phyloP scores from a whole-genome alignment of 2,329 filamentous ascomycete species.

The Lecanoromycetidae sp. region DNA sequence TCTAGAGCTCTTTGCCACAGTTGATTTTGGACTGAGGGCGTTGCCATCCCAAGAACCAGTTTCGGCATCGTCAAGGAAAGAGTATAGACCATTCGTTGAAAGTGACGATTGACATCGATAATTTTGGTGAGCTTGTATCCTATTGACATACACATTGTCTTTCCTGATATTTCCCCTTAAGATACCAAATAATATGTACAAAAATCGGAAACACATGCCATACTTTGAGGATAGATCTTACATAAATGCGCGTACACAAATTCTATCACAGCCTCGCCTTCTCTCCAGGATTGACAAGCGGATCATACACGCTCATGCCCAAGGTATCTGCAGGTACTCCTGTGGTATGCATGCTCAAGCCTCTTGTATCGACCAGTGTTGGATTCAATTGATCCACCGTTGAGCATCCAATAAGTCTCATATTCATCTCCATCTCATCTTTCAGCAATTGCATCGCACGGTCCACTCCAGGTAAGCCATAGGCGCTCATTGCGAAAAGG shows the following conservation, averaged over 20 bases:
- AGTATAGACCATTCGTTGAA: too few relatives aligned
- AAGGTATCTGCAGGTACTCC: constrained; percentile 51
- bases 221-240: too few relatives aligned
- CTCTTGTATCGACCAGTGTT: constrained; percentile 64
- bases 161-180: too few relatives aligned
- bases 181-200: too few relatives aligned
- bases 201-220: too few relatives aligned
- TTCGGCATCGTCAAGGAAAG: too few relatives aligned
- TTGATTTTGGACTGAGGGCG: too few relatives aligned
- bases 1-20: too few relatives aligned
- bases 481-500: constrained; percentile 89
- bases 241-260: constrained; percentile 27
- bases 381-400: constrained; percentile 67
- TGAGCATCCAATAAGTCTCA: constrained; percentile 78
- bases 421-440: constrained; percentile 98
- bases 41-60: too few relatives aligned
- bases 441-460: constrained; percentile 83
- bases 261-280: constrained; percentile 36
- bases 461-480: constrained; percentile 76
- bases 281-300: constrained; percentile 36
- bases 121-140: too few relatives aligned
- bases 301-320: constrained; percentile 45
- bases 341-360: constrained; percentile 49
- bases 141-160: too few relatives aligned
- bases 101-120: too few relatives aligned